Evolutionary conservation across 2,329 filamentous ascomycete genomes (phyloP), one percentile per base, ranked within the genome.

Genomic region (Metarhizium rileyi): DNA sequence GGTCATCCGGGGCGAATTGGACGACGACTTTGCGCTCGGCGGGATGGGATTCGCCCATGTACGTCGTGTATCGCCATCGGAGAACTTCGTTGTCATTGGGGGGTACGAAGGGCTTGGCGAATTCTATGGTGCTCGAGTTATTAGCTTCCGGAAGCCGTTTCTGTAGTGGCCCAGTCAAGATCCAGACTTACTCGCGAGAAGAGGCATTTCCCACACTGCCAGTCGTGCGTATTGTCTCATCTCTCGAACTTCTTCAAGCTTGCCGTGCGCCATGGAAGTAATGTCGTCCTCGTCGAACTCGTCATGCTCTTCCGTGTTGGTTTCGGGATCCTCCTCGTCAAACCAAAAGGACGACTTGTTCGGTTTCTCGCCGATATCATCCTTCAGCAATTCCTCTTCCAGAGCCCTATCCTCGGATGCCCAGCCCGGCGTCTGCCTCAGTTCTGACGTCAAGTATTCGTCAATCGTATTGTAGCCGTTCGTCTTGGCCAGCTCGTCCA

Each of bases 31-130:
- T 98, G 64, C 83, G 84, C 68, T 90, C 83, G 3, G 91, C 89
- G 0, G 93, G 91, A 70, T 98, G 94, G 50, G 80, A 74, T 70
- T 97, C 93, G 60, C 91, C 91, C 78, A 98, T 85, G 71, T 97
- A 97, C 35, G 86, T 90, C 16, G 93, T 98, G 74, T 95, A 96
- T 61, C 93, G 85, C 81, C 96, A 98, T 60, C 91, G 86, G 51
- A 98, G 80, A 43, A 89, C 81, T 59, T 87, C 76, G 43, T 81
- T 68, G 27, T 75, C 66, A 14, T 78, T 76, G 2, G 91, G 89
- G 3, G 83, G 79, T 53, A 76, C 70, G 66, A 95, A 97, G 18
- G 87, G 85, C 68, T 87, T 87, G 49, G 87, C 85, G 54, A 93
- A 78, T 64, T 91, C 88, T 95, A 62, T n/a, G 5, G 38, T 14